Percentiles rank a stretch among this genome's conserved stretches.
Conservation (phyloP, 306 rosid genomes). For the Begonia fuchsioides region DNA sequence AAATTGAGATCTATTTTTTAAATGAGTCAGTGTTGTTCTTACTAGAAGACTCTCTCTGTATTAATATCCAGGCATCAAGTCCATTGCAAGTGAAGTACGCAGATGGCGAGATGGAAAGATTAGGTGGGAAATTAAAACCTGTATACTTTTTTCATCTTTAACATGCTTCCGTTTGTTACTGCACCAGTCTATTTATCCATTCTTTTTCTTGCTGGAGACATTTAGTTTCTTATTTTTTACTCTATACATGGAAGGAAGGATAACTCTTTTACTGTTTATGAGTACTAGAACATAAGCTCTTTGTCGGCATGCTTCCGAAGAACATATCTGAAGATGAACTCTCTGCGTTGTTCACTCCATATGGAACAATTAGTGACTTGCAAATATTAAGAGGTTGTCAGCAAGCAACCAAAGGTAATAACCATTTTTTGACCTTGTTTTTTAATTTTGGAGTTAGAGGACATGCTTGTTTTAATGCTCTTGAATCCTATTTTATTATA, state of each 20-base stretch:
- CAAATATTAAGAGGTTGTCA: constrained; percentile 91
- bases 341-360: constrained; percentile 52
- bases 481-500: background rate
- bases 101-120: constrained; percentile 97
- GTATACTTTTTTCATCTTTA: too few species aligned
- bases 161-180: too few species aligned
- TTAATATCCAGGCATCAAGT: constrained; percentile 74
- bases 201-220: too few species aligned
- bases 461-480: background rate
- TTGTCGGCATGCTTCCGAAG: constrained; percentile 97
- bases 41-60: constrained; percentile 11
- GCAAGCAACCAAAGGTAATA: constrained; percentile 82
- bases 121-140: constrained; percentile 30
- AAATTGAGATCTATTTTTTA: too few species aligned
- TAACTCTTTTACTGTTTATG: background rate
- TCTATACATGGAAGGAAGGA: too few species aligned
- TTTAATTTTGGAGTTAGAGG: background rate
- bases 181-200: too few species aligned
- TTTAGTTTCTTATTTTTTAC: too few species aligned
- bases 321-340: constrained; percentile 77
- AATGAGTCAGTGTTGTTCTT: too few species aligned
- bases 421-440: too few species aligned
- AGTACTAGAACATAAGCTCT: constrained; percentile 76
- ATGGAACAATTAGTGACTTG: constrained; percentile 75
- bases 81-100: constrained; percentile 99